Evolutionary conservation across 352 stramenopile species (phyloP), one percentile per base, ranked within the genome.

Genomic region (Phytopythium oedochilum): DNA sequence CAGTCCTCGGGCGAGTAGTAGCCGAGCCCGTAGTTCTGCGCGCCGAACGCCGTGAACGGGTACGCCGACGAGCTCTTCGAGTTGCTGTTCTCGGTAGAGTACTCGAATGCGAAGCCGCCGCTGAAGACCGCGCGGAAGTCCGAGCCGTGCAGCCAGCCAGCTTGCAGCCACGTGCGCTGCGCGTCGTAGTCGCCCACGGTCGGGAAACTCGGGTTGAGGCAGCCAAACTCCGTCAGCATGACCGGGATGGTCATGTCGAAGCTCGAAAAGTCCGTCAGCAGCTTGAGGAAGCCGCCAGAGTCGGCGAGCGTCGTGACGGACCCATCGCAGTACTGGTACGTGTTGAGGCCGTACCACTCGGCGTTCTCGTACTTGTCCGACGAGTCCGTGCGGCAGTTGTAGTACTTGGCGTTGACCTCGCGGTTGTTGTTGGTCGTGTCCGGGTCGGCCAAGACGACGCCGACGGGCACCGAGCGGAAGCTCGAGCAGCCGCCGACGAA

Each of bases 1-100:
- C 86, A 96, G 56, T 82, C 53, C 14, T 63, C 71, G 14, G 86
- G 86, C 12, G 68, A 71, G 53, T 85, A 96, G 70, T 92, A 97
- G 6, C 88, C 88, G 0, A 96, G 66, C 2, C 88, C 88, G 52
- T 96, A 97, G 61, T 94, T 92, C 59, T 91, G 72, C 11, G 69
- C 62, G 5, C 79, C 83, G 46, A 76, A 96, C 6, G 43, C 53
- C 45, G 73, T 91, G 61, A 95, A 96, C 25, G 86, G 85, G 57
- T 77, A 94, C 45, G 59, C 45, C 14, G 78, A 75, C 9, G 67
- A 62, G 11, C 59, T 48, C 43, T 81, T 80, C 1, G 76, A 71
- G 61, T 94, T 94, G 34, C 65, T 66, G 17, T 74, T 71, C 54
- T 96, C 86, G 2, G 83, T 94, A 26, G 76, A 88, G 61, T 78